Conservation (phyloP, 1,139 yeast species). For the Zygoascus sp. region DNA sequence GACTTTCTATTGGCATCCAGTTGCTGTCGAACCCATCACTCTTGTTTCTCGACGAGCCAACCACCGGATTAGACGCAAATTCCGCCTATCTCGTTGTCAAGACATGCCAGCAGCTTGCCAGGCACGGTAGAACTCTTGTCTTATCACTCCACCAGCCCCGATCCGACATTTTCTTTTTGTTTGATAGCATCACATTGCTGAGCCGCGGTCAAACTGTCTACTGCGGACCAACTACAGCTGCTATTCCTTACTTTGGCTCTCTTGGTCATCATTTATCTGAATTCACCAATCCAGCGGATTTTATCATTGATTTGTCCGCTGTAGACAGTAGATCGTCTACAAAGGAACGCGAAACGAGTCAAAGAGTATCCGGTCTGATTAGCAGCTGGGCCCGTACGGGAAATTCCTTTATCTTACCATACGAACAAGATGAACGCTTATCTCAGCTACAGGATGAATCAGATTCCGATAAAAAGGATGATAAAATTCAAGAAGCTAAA, state of each 20-base stretch:
- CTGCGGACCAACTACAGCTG: slow-evolving; percentile 48
- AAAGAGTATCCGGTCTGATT: slow-evolving; percentile 46
- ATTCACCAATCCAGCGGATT: slow-evolving; percentile 57
- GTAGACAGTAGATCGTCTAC: slow-evolving; percentile 48
- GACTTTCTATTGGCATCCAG: slow-evolving; percentile 76
- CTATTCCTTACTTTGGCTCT: slow-evolving; percentile 49
- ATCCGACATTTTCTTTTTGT: slow-evolving; percentile 63
- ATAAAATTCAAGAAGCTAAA: neutral
- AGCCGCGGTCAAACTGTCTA: slow-evolving; percentile 61
- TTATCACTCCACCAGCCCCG: slow-evolving; percentile 84
- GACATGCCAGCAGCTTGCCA: slow-evolving; percentile 53
- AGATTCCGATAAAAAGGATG: too few relatives aligned
- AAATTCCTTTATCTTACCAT: neutral
- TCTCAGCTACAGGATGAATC: too few relatives aligned
- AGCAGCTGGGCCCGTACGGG: slow-evolving; percentile 46
- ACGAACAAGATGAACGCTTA: neutral
- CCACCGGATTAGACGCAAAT: slow-evolving; percentile 81
- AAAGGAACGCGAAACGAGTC: slow-evolving; percentile 43
- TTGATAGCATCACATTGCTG: slow-evolving; percentile 68
- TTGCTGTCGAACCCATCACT: slow-evolving; percentile 70
- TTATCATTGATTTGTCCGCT: slow-evolving; percentile 64
- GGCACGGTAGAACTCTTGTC: slow-evolving; percentile 65
- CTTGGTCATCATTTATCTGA: slow-evolving; percentile 46
- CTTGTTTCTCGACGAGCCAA: slow-evolving; percentile 80
- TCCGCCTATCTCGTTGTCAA: slow-evolving; percentile 65